These are phyloP conservation scores for Neurospora tetrasperma DNA, from an alignment of 495 filamentous ascomycete species.

Conservation along the genomic window DNA sequence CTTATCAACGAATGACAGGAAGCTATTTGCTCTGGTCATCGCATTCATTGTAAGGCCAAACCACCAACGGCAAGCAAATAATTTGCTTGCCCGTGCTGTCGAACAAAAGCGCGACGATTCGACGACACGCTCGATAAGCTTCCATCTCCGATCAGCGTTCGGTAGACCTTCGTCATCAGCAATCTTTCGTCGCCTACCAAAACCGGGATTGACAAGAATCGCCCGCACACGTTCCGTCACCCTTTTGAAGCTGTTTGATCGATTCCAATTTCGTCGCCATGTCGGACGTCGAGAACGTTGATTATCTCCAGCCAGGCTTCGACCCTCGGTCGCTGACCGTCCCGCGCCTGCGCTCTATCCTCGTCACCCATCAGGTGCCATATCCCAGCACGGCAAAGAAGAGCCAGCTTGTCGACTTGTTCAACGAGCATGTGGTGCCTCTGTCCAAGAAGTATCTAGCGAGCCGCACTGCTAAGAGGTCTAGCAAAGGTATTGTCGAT, in stretches of 20 bases:
- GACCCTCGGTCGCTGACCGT: conserved; percentile 76
- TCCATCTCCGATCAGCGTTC: neutral
- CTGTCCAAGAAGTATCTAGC: conserved; percentile 63
- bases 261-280: conserved; percentile 34
- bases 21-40: neutral
- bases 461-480: conserved; percentile 67
- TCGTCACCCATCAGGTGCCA: conserved; percentile 72
- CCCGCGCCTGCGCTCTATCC: conserved; percentile 75
- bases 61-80: neutral
- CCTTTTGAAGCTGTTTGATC: neutral
- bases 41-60: neutral
- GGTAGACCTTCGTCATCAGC: neutral
- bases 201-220: neutral
- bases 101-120: neutral
- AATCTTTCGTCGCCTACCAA: neutral
- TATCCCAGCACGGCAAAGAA: conserved; percentile 84
- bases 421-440: conserved; percentile 69
- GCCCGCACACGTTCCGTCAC: neutral
- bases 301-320: conserved; percentile 77
- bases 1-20: neutral
- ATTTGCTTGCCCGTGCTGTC: neutral
- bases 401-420: conserved; percentile 69
- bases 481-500: conserved; percentile 79
- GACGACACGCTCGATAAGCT: neutral
- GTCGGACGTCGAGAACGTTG: conserved; percentile 54